A percentile compares a stretch with the other conserved stretches of the same genome.
Conservation (phyloP, 176 grass and related monocot species). For the Olyra latifolia region DNA sequence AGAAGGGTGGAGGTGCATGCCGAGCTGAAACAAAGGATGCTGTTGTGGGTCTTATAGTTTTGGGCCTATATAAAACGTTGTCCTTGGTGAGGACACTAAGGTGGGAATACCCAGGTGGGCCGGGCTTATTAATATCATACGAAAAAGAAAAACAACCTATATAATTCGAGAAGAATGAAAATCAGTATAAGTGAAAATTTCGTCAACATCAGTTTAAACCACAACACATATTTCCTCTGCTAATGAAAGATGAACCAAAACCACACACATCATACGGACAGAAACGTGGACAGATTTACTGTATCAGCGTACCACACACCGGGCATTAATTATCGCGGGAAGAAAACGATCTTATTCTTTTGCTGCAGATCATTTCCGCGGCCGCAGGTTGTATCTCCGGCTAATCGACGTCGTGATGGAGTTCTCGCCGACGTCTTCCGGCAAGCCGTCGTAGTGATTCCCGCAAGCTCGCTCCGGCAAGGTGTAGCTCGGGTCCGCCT, state of each 20-base stretch:
- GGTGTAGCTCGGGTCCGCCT: constrained; percentile 19
- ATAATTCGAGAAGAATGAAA: no score
- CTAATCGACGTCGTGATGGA: constrained; percentile 26
- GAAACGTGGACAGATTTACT: not conserved
- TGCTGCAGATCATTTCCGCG: not conserved
- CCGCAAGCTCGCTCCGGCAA: not conserved
- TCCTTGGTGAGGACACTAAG: no score
- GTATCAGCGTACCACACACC: not conserved
- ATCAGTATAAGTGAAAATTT: not conserved
- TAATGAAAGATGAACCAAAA: not conserved
- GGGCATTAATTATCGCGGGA: not conserved
- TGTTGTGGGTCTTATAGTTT: no score
- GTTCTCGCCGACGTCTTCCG: constrained; percentile 45
- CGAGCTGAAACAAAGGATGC: no score
- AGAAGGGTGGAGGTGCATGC: no score
- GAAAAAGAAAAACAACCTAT: no score
- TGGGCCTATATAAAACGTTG: no score
- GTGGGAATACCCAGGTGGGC: no score
- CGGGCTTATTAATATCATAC: no score
- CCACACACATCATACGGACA: not conserved
- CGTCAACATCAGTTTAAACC: not conserved
- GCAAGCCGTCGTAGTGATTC: not conserved
- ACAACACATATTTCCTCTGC: not conserved
- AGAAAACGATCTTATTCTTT: no score
- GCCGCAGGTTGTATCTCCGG: constrained; percentile 46